These are phyloP conservation scores for Talaromyces nanjingensis DNA, from an alignment of 495 filamentous ascomycete genomes.

Conservation along the genomic window DNA sequence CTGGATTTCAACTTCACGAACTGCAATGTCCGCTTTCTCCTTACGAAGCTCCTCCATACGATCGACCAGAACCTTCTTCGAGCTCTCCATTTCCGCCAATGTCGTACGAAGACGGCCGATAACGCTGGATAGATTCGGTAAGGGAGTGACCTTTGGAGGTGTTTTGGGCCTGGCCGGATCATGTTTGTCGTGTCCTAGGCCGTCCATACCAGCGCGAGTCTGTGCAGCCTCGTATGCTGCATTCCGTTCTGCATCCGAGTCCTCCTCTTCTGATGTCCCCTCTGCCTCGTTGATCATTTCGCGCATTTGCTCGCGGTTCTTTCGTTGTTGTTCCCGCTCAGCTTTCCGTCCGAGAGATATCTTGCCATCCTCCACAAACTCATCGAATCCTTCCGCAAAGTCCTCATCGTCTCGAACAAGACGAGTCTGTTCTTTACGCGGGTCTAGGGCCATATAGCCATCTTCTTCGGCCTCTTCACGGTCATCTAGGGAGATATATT, in stretches of 20 bases:
- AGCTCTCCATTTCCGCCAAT: slow-evolving; percentile 49
- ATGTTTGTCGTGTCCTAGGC: slow-evolving; percentile 39
- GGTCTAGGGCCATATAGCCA: slow-evolving; percentile 36
- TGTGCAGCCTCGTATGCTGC: slow-evolving; percentile 88
- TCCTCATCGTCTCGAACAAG: slow-evolving; percentile 85
- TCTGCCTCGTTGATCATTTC: slow-evolving; percentile 82
- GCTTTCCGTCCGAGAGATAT: slow-evolving; percentile 74
- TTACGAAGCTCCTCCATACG: slow-evolving; percentile 54
- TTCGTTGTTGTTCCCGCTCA: slow-evolving; percentile 63
- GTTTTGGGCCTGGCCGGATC: slow-evolving; percentile 37
- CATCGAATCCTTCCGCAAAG: slow-evolving; percentile 90
- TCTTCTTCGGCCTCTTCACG: slow-evolving; percentile 43
- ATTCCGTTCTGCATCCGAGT: slow-evolving; percentile 70
- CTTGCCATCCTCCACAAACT: slow-evolving; percentile 79
- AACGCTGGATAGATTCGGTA: slow-evolving; percentile 45
- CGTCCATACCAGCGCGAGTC: slow-evolving; percentile 71
- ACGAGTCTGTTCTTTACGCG: slow-evolving; percentile 52
- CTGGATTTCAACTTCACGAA: slow-evolving; percentile 76
- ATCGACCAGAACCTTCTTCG: slow-evolving; percentile 44
- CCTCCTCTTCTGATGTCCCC: slow-evolving; percentile 53
- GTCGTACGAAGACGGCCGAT: slow-evolving; percentile 44
- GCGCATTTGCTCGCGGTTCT: slow-evolving; percentile 68
- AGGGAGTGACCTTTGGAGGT: slow-evolving; percentile 51
- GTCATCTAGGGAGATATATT: slow-evolving; percentile 73
- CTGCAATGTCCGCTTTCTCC: slow-evolving; percentile 63